These are phyloP conservation scores for Cercospora sp. DNA, from an alignment of 2,329 filamentous ascomycete species.

Conservation along the genomic window DNA sequence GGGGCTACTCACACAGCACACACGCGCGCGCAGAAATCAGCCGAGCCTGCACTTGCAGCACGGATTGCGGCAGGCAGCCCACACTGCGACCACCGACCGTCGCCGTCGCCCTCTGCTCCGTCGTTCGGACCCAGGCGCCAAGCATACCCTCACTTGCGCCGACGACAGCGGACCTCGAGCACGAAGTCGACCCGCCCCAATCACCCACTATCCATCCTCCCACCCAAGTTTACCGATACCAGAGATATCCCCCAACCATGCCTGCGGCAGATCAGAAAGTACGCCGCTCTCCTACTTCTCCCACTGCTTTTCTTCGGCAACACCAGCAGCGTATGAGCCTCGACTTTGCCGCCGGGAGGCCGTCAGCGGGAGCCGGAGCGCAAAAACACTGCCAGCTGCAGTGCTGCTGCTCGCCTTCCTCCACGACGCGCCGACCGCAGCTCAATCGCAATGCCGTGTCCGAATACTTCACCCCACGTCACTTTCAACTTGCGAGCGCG, in stretches of 20 bases:
- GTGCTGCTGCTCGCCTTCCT: conserved; percentile 24
- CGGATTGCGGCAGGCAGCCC: neutral
- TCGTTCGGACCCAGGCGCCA: neutral
- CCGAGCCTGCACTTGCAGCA: neutral
- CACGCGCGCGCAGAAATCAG: conserved; percentile 7
- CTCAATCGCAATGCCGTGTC: conserved; percentile 25
- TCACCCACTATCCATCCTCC: conserved; percentile 9
- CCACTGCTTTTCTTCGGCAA: conserved; percentile 17
- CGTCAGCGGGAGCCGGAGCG: conserved; percentile 5
- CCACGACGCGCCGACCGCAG: conserved; percentile 13
- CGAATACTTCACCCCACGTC: conserved; percentile 15
- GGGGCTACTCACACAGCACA: neutral
- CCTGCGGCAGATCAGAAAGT: conserved; percentile 32
- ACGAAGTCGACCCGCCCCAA: conserved; percentile 1
- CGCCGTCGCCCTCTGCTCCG: conserved; percentile 2
- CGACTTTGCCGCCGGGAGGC: conserved; percentile 5
- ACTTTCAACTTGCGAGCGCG: neutral
- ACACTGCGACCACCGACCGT: neutral
- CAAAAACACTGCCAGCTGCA: conserved; percentile 5
- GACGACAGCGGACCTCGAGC: neutral
- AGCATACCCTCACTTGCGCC: conserved; percentile 10
- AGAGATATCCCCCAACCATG: conserved; percentile 21
- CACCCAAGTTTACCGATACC: neutral
- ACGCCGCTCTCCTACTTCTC: conserved; percentile 22
- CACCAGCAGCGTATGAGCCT: conserved; percentile 13